Conservation (phyloP, 768 basidiomycete species). For the Hericium alpestre region DNA sequence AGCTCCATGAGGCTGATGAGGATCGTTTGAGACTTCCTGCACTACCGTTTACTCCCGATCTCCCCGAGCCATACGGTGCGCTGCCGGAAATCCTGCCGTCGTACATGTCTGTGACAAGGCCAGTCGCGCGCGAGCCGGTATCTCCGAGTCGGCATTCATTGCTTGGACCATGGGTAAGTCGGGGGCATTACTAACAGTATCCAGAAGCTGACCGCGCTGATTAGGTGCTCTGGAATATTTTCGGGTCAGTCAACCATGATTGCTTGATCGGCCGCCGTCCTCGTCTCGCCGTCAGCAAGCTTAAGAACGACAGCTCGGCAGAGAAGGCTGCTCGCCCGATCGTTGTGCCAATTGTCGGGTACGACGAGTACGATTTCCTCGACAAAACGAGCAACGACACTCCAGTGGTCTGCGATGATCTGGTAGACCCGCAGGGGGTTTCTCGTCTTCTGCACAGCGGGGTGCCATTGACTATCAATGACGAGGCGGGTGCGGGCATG, state of each 20-base stretch:
- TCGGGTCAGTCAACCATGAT: background rate
- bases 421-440: background rate
- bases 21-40: background rate
- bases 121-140: background rate
- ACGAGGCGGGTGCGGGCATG: background rate
- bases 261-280: background rate
- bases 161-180: slow-evolving; percentile 1
- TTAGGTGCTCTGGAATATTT: background rate
- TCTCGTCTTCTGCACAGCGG: background rate
- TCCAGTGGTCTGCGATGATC: background rate
- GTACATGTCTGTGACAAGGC: background rate
- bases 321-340: background rate
- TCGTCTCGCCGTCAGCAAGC: background rate
- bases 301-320: background rate
- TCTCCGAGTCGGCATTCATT: background rate
- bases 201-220: background rate
- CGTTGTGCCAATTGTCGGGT: background rate
- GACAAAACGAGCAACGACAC: background rate
- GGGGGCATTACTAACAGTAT: background rate
- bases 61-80: background rate
- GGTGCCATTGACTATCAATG: background rate
- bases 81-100: background rate
- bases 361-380: slow-evolving; percentile 3
- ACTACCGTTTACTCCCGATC: background rate
- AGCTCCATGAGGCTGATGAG: background rate